These are phyloP conservation scores for Alternaria angustiovoidea DNA, from an alignment of 2,329 filamentous ascomycete genomes.

Conservation along the genomic window DNA sequence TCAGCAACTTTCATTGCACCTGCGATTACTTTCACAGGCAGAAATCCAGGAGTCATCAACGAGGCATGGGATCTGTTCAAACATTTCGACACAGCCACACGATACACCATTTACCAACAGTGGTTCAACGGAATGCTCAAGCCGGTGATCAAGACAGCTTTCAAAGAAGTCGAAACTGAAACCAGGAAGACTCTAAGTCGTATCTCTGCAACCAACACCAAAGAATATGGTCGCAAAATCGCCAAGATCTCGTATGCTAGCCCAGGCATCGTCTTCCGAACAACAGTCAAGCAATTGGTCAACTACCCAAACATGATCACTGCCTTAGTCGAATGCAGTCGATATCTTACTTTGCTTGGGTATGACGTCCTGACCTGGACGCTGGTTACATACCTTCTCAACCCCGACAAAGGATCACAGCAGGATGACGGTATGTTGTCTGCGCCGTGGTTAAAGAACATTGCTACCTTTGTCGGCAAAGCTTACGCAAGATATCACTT, in stretches of 20 bases:
- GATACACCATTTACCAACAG: slow-evolving; percentile 91
- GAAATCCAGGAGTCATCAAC: slow-evolving; percentile 84
- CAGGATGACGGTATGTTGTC: slow-evolving; percentile 76
- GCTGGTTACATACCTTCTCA: slow-evolving; percentile 75
- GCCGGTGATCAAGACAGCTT: slow-evolving; percentile 80
- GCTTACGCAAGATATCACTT: slow-evolving; percentile 86
- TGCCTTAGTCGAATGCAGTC: slow-evolving; percentile 90
- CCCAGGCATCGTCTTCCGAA: slow-evolving; percentile 88
- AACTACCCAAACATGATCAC: slow-evolving; percentile 95
- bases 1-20: slow-evolving; percentile 86
- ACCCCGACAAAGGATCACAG: slow-evolving; percentile 64
- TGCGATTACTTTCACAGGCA: slow-evolving; percentile 82
- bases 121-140: slow-evolving; percentile 68
- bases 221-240: slow-evolving; percentile 83
- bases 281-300: slow-evolving; percentile 89
- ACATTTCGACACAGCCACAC: slow-evolving; percentile 75
- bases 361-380: slow-evolving; percentile 96
- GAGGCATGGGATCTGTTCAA: slow-evolving; percentile 86
- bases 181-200: slow-evolving; percentile 88
- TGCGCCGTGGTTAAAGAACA: slow-evolving; percentile 88
- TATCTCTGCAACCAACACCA: slow-evolving; percentile 85
- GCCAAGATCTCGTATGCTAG: slow-evolving; percentile 93
- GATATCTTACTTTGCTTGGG: slow-evolving; percentile 90
- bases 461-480: slow-evolving; percentile 89
- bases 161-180: slow-evolving; percentile 77